Evolutionary conservation across 1,284 basidiomycete species (phyloP), one percentile per base, ranked within the genome.

Genomic region (Pseudozyma tsukubaensis): DNA sequence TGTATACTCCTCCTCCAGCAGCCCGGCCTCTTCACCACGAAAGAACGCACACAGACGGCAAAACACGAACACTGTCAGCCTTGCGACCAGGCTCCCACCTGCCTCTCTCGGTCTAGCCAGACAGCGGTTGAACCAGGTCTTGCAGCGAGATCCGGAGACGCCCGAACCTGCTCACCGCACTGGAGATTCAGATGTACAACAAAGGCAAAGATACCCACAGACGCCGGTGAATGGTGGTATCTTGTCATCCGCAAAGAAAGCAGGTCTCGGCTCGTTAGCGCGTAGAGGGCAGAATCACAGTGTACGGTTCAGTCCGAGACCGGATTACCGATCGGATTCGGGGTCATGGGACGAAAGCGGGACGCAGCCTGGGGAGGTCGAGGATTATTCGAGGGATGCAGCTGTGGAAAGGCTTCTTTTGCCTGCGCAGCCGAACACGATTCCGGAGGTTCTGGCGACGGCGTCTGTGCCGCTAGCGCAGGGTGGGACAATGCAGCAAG

Each of bases 261-360:
- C 48, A 11, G 42, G 36, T 34, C 52, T 35, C 49, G 50, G 43
- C 42, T 60, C 29, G 35, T 18, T 21, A 62, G 59, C 24, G 43
- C 57, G 2, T 53, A 53, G 1, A 24, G 58, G 5, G 35, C 64
- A 12, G 54, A 62, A 18, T 45, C 72, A 66, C 19, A 75, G 64
- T 44, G 72, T 75, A 0, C 44, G 72, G 1, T 75, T 75, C 53
- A 75, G 72, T 19, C 72, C 72, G 29, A 48, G 63, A 36, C 72
- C 72, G 0, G 72, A 75, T 42, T 75, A 71, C 32, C 21, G 72
- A 2, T 71, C 68, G n/a, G 72, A 75, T 54, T 75, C 72, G 19
- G 72, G 72, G 9, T 63, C 59, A 24, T 74, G 66, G 68, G 72
- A 68, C 21, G 64, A 71, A 34, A 63, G 59, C 40, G 47, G 32